These are phyloP conservation scores for Circinella umbellata DNA, from an alignment of 371 early-diverging fungal genomes.

Conservation along the genomic window DNA sequence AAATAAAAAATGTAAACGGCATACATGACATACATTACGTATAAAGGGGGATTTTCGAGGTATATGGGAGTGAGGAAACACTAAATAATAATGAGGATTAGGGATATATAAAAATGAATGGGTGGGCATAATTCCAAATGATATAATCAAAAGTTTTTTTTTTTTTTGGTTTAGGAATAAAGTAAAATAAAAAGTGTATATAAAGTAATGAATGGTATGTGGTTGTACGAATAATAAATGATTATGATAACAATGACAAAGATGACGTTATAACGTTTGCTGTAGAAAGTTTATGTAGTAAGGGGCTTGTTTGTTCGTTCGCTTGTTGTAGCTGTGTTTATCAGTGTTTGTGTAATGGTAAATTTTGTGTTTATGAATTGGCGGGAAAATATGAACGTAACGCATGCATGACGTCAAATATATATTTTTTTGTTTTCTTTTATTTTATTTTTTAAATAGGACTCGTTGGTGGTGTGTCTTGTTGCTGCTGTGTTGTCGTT, in stretches of 20 bases:
- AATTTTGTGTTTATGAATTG: neutral
- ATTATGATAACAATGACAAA: neutral
- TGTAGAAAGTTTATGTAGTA: too few relatives aligned
- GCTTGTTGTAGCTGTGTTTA: too few relatives aligned
- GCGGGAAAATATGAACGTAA: conserved; percentile 5
- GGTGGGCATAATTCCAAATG: conserved; percentile 14
- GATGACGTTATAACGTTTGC: neutral
- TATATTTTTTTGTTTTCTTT: neutral
- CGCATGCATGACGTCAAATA: conserved; percentile 3
- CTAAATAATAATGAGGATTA: neutral
- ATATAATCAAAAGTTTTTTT: neutral
- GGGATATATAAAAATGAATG: conserved; percentile 14
- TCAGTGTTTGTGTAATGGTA: too few relatives aligned
- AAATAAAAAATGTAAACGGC: conserved; percentile 7
- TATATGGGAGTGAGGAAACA: neutral
- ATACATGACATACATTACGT: conserved; percentile 7
- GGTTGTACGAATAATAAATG: neutral
- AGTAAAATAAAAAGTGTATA: neutral
- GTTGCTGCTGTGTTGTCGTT: conserved; percentile 11
- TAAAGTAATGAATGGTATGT: neutral
- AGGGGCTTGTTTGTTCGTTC: neutral
- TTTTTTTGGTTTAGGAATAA: neutral
- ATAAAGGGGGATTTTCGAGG: neutral
- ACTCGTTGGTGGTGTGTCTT: conserved; percentile 30
- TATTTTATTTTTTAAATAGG: conserved; percentile 13